phyloP scores from a whole-genome alignment of 805 yeast species.

The Hanseniaspora thailandica region DNA sequence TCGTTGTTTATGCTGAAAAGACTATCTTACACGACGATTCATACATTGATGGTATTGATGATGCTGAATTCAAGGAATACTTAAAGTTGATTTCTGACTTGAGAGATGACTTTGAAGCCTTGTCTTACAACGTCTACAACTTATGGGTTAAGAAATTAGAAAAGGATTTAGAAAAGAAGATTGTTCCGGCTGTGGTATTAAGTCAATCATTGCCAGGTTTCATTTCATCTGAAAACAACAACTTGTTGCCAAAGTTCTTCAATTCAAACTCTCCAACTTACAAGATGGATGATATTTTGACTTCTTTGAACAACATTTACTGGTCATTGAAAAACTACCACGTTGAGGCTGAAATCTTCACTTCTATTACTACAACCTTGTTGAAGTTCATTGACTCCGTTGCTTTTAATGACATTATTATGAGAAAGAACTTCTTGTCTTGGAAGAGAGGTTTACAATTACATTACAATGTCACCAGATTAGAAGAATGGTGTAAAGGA shows the following conservation, averaged over 20 bases:
- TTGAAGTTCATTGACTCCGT: slow-evolving; percentile 79
- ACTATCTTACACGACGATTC: slow-evolving; percentile 80
- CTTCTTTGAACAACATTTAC: slow-evolving; percentile 78
- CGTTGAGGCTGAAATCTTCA: slow-evolving; percentile 72
- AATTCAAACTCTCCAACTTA: slow-evolving; percentile 50
- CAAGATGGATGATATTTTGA: slow-evolving; percentile 88
- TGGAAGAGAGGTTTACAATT: slow-evolving; percentile 98
- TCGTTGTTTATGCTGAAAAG: slow-evolving; percentile 84
- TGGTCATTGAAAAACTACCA: slow-evolving; percentile 89
- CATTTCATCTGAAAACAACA: slow-evolving; percentile 67
- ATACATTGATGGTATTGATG: slow-evolving; percentile 72
- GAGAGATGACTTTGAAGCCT: slow-evolving; percentile 84
- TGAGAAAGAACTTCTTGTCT: slow-evolving; percentile 86
- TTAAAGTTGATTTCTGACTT: slow-evolving; percentile 79
- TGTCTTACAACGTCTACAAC: slow-evolving; percentile 86
- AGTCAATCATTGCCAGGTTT: slow-evolving; percentile 95
- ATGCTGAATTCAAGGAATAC: slow-evolving; percentile 80
- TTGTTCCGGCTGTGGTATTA: slow-evolving; percentile 85
- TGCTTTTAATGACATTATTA: slow-evolving; percentile 88
- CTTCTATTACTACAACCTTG: slow-evolving; percentile 72
- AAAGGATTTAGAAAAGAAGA: slow-evolving; percentile 78
- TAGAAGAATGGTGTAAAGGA: slow-evolving; percentile 96
- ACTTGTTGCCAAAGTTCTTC: slow-evolving; percentile 75
- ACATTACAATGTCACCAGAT: slow-evolving; percentile 88
- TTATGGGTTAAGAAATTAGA: slow-evolving; percentile 96